These are phyloP conservation scores for Cyberlindnera xishuangbannaensis DNA, from an alignment of 805 yeast species.

Conservation along the genomic window DNA sequence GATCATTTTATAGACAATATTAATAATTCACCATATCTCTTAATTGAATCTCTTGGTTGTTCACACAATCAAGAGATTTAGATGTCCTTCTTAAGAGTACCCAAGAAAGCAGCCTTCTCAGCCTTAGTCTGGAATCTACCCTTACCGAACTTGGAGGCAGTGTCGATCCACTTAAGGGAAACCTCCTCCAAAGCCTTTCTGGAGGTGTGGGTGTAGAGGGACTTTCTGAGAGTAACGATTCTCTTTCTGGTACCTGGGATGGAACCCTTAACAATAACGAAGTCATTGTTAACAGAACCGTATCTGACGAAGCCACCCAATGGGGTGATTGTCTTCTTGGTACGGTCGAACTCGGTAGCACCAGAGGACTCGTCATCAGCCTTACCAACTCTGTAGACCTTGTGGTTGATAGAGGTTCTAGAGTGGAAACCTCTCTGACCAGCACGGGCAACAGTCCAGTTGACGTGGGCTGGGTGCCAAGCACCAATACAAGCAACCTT, in stretches of 20 bases:
- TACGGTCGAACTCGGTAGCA: constrained; percentile 98
- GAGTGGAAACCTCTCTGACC: constrained; percentile 99
- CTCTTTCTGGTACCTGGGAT: constrained; percentile 99
- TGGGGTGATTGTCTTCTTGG: constrained; percentile 99
- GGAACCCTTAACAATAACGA: constrained; percentile 96
- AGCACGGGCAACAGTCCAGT: constrained; percentile 99
- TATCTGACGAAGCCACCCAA: constrained; percentile 99
- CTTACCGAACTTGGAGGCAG: constrained; percentile 99
- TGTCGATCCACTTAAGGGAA: constrained; percentile 98
- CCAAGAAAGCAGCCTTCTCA: constrained; percentile 99
- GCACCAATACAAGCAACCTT: constrained; percentile 99
- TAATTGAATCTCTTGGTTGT: constrained; percentile 2
- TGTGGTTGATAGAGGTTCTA: constrained; percentile 99
- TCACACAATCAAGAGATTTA: constrained; percentile 28
- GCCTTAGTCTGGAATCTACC: constrained; percentile 99
- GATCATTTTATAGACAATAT: constrained; percentile 4
- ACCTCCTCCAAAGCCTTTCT: constrained; percentile 97
- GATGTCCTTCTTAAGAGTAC: constrained; percentile 98
- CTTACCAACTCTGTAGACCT: constrained; percentile 98
- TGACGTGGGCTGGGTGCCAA: constrained; percentile 99
- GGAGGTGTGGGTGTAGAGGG: constrained; percentile 94
- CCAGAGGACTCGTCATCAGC: constrained; percentile 92
- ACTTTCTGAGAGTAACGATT: constrained; percentile 97
- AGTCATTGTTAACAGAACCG: constrained; percentile 97
- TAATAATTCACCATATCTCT: constrained; percentile 7